Conservation (phyloP, 108 stramenopile species). For the Nitzschia sp. region DNA sequence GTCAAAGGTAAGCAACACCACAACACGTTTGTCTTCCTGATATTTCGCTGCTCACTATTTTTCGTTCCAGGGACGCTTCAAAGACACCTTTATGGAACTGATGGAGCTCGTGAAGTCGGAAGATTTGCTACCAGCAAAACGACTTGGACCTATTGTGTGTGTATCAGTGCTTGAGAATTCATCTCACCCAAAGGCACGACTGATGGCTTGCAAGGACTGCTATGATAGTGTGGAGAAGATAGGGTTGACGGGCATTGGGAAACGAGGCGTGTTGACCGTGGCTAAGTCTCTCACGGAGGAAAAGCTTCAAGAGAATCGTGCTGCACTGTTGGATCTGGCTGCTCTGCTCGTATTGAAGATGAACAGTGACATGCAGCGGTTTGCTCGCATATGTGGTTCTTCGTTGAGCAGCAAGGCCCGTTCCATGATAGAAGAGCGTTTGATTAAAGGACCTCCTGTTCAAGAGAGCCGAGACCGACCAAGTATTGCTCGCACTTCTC, state of each 20-base stretch:
- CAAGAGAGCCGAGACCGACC: background rate
- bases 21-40: background rate
- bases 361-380: constrained; percentile 64
- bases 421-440: constrained; percentile 55
- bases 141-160: constrained; percentile 66
- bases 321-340: constrained; percentile 69
- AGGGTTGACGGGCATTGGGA: constrained; percentile 73
- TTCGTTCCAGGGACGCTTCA: constrained; percentile 43
- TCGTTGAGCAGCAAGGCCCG: constrained; percentile 52
- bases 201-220: constrained; percentile 60
- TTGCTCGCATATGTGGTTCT: constrained; percentile 62
- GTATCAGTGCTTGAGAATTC: constrained; percentile 70
- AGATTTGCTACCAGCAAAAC: constrained; percentile 44
- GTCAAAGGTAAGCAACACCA: constrained; percentile 49
- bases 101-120: constrained; percentile 44
- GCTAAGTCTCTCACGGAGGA: constrained; percentile 71
- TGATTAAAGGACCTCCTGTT: constrained; percentile 17
- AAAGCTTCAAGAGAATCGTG: constrained; percentile 65
- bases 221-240: constrained; percentile 51
- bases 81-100: constrained; percentile 57
- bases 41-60: background rate
- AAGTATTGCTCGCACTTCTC: constrained; percentile 3
- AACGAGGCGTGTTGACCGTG: constrained; percentile 58
- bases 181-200: constrained; percentile 56
- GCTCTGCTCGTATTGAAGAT: constrained; percentile 60